phyloP scores from a whole-genome alignment of 75 land plant species.

The Selaginella tamariscina region DNA sequence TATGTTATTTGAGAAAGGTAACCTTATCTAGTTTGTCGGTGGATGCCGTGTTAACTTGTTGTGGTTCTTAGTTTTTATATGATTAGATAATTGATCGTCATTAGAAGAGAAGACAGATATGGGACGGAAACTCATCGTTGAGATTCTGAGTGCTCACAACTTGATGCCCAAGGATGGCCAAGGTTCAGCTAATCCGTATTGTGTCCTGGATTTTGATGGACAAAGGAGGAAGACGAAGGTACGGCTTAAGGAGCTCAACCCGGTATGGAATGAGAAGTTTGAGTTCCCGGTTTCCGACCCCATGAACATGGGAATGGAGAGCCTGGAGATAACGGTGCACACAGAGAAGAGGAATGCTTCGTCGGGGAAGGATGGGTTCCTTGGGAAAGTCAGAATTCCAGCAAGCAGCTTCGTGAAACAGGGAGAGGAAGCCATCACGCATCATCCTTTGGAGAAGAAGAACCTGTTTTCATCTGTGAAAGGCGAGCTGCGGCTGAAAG shows the following conservation, averaged over 20 bases:
- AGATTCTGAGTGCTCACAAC: conserved; percentile 39
- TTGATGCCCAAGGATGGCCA: conserved; percentile 85
- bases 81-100: too few relatives aligned
- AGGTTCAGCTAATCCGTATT: conserved; percentile 62
- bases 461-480: conserved; percentile 47
- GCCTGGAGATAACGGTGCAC: conserved; percentile 38
- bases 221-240: conserved; percentile 6
- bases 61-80: too few relatives aligned
- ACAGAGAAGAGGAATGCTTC: conserved; percentile 35
- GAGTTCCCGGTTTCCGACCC: conserved; percentile 11
- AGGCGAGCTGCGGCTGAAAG: conserved; percentile 56
- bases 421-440: conserved; percentile 37
- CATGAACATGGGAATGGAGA: conserved; percentile 11
- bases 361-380: conserved; percentile 30
- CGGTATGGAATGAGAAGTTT: conserved; percentile 53
- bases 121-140: conserved; percentile 35
- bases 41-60: too few relatives aligned
- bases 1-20: too few relatives aligned
- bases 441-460: conserved; percentile 40
- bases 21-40: too few relatives aligned
- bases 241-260: conserved; percentile 32
- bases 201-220: conserved; percentile 9
- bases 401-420: conserved; percentile 25
- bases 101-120: background rate
- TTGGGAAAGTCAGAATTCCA: conserved; percentile 33